Base-by-base conservation (phyloP, 495 filamentous ascomycete species). In the Penicillium flavigenum region DNA sequence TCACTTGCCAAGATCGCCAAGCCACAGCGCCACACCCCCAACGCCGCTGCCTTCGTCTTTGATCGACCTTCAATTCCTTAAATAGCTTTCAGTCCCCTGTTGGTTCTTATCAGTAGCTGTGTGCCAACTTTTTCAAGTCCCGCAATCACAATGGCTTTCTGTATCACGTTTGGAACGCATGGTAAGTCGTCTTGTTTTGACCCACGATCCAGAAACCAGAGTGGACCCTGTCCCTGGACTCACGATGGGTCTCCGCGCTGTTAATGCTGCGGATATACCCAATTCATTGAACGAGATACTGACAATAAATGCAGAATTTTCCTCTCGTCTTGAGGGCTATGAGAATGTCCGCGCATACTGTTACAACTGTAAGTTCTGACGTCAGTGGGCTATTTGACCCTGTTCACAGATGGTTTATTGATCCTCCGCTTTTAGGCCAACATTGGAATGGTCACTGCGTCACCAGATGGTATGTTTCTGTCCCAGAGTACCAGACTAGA, bases 131-230 rank as follows among this genome's bases (percentile, higher is more conserved):
- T 20, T 32, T 26, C 38, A 16, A 41, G 52, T 45, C 46, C 26
- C 27, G 16, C 43, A 47, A 24, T 42, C 57, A 63, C 45, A 56
- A 81, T 83, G 80, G 77, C 77, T 34, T 75, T 83, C 63, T 83
- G 78, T 65, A 80, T 83, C 63, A 83, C 80, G 3, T 82, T 81
- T 62, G 80, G 80, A 55, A 78, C 76, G 16, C 76, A 83, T 56
- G 79, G 80, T 82, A 64, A 64, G 69, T 67, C 2, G 12, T 44
- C 59, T 19, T 26, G 45, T 56, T 52, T 55, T 59, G 39, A 52
- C 43, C 27, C 56, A 54, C 19, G 29, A 46, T 36, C 26, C 41
- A 41, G 59, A 46, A 34, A 19, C 34, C 36, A 41, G 22, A 34
- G 50, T 58, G 47, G 48, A 47, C 29, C 51, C 42, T 50, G 51